Base-by-base conservation (phyloP, 176 grass and related monocot genomes). In the Otatea glauca region DNA sequence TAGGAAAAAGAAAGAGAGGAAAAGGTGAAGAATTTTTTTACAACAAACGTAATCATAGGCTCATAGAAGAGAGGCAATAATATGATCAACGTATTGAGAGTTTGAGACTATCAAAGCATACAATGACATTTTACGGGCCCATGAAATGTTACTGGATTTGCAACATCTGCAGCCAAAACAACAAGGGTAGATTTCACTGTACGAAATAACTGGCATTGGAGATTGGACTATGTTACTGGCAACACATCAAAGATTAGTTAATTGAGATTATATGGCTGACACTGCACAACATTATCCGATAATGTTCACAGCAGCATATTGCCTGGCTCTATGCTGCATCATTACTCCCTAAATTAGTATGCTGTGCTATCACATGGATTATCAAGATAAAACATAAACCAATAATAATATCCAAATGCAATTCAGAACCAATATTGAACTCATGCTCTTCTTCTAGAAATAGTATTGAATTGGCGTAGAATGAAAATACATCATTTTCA, bases 401-500 rank as follows among this genome's bases (percentile, higher is more conserved):
- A n/a, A n/a, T n/a, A n/a, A n/a, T n/a, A n/a, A n/a, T n/a, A n/a
- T n/a, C n/a, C n/a, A n/a, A n/a, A 15, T 41, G 17, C 4, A 77
- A 23, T 70, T 16, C 16, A 72, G 35, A 75, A 61, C 24, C 45
- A 70, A 53, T 17, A 54, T 5, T 54, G 62, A 60, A 77, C 17
- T 32, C 38, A 24, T 42, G 4, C 37, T 45, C 65, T 62, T 69
- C 17, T 81, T 84, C 72, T 64, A 39, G n/a, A n/a, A n/a, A n/a
- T n/a, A n/a, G n/a, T n/a, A n/a, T n/a, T n/a, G n/a, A n/a, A n/a
- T n/a, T n/a, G 12, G 17, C 34, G 14, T 79, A 87, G 37, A 24
- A 82, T n/a, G 42, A 50, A 75, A 90, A 7, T 82, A 86, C 80
- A 75, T 79, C 25, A 61, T 83, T 68, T 83, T 81, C 62, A 58